Conservation (phyloP, 139 green algal species). For the Ostreobium quekettii region DNA sequence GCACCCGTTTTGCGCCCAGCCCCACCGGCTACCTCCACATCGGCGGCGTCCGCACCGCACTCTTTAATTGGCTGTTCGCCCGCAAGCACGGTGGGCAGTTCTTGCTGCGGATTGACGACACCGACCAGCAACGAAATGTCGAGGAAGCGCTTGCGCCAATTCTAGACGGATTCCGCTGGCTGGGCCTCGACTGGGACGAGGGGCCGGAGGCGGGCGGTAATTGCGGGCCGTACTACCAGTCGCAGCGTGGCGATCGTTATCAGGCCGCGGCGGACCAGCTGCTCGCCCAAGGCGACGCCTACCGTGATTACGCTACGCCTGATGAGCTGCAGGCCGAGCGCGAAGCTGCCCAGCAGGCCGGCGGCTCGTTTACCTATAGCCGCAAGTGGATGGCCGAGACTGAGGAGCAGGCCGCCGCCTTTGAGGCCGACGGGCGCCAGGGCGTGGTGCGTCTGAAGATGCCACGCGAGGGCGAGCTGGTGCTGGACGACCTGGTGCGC, state of each 20-base stretch:
- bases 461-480: too few relatives aligned
- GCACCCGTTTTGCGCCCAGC: conserved; percentile 4
- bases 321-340: too few relatives aligned
- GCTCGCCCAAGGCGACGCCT: too few relatives aligned
- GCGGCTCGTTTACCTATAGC: too few relatives aligned
- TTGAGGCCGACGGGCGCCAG: too few relatives aligned
- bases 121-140: neutral
- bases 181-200: conserved; percentile 12
- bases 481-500: neutral
- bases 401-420: too few relatives aligned
- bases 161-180: conserved; percentile 5
- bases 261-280: neutral
- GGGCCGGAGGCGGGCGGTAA: too few relatives aligned
- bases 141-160: neutral
- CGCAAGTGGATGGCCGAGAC: too few relatives aligned
- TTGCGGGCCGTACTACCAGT: too few relatives aligned
- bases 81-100: neutral
- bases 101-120: conserved; percentile 13
- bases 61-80: conserved; percentile 14
- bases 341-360: too few relatives aligned
- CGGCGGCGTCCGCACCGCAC: conserved; percentile 4
- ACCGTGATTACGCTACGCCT: too few relatives aligned
- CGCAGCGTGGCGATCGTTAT: neutral
- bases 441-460: too few relatives aligned
- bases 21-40: conserved; percentile 14